Conservation (phyloP, 1,284 basidiomycete genomes). For the Irpex sp. region DNA sequence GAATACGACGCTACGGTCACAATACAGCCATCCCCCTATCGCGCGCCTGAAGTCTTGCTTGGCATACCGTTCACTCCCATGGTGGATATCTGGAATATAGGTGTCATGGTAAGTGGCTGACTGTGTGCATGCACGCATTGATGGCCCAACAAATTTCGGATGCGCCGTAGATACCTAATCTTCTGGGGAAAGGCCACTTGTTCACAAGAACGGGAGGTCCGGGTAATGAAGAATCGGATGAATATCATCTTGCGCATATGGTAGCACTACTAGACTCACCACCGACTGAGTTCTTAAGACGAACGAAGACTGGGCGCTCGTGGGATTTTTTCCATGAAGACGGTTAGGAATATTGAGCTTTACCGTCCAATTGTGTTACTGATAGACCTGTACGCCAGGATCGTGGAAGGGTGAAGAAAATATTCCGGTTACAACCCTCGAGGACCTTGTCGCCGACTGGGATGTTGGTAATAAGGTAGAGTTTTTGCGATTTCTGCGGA, state of each 20-base stretch:
- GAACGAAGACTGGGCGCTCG: slow-evolving; percentile 9
- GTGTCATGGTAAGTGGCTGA: slow-evolving; percentile 17
- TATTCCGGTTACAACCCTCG: background rate
- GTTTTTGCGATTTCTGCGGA: slow-evolving; percentile 11
- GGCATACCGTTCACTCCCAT: slow-evolving; percentile 19
- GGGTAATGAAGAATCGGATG: slow-evolving; percentile 12
- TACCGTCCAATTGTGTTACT: background rate
- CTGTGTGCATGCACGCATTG: no score
- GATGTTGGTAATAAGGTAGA: slow-evolving; percentile 11
- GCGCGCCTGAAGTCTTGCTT: slow-evolving; percentile 19
- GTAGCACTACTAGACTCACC: slow-evolving; percentile 22
- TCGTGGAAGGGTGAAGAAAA: background rate
- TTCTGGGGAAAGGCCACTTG: slow-evolving; percentile 18
- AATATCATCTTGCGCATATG: slow-evolving; percentile 22
- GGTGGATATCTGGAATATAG: slow-evolving; percentile 27
- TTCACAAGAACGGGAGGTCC: slow-evolving; percentile 16
- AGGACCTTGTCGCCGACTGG: background rate
- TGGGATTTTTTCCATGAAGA: slow-evolving; percentile 15
- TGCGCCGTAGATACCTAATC: slow-evolving; percentile 17
- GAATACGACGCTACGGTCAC: slow-evolving; percentile 9
- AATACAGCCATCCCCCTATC: slow-evolving; percentile 20
- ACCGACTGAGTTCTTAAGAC: slow-evolving; percentile 15
- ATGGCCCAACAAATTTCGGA: no score
- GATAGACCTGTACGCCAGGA: background rate
- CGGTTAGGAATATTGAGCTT: slow-evolving; percentile 7